These are phyloP conservation scores for Purpureocillium takamizusanense DNA, from an alignment of 2,329 filamentous ascomycete species.

Conservation along the genomic window DNA sequence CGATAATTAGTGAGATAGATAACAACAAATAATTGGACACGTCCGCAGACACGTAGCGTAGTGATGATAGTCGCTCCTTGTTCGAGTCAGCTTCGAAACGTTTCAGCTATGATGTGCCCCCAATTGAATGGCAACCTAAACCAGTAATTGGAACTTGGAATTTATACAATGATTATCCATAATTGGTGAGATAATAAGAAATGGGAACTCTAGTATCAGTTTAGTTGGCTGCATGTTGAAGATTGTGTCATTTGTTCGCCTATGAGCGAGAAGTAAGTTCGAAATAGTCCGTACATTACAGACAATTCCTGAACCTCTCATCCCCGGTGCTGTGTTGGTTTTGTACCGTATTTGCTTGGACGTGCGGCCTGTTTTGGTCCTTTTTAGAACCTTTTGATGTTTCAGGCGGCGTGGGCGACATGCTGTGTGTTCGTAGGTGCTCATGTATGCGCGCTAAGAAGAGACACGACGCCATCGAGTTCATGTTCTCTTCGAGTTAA, in stretches of 20 bases:
- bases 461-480: constrained; percentile 25
- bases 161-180: constrained; percentile 21
- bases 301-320: neutral
- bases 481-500: constrained; percentile 27
- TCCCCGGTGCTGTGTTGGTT: no score
- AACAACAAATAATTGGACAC: constrained; percentile 29
- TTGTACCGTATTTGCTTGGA: no score
- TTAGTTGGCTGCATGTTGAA: constrained; percentile 23
- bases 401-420: no score
- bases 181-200: constrained; percentile 20
- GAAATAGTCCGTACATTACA: constrained; percentile 18
- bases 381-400: no score
- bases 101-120: no score
- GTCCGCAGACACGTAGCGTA: constrained; percentile 25
- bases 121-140: constrained; percentile 30
- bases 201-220: constrained; percentile 26
- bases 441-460: constrained; percentile 20
- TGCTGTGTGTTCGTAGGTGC: constrained; percentile 7
- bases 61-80: constrained; percentile 31
- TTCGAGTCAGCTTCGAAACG: no score
- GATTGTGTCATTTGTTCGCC: constrained; percentile 20
- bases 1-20: constrained; percentile 25
- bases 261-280: constrained; percentile 24
- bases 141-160: constrained; percentile 21
- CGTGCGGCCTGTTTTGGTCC: no score